Base-by-base conservation (phyloP, 169 alveolate genomes). In the Amoebophrya sp. region DNA sequence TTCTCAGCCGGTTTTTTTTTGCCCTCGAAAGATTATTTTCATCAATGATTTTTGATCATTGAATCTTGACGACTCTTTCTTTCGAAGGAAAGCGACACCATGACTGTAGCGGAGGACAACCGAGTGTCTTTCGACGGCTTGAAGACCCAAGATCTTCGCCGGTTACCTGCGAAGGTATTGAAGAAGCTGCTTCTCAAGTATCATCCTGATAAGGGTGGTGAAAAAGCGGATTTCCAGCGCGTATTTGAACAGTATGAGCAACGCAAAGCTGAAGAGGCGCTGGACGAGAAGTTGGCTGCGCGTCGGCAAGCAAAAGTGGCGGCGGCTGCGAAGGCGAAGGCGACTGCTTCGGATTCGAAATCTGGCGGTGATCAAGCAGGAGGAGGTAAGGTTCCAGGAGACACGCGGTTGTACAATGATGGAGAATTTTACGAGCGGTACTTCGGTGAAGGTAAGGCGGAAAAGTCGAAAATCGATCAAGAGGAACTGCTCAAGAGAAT, bases 201-300 rank as follows among this genome's bases (percentile, higher is more conserved):
- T 36, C 83, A 65, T 18, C 83, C 83, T 6, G 83, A 65, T 36
- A 65, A 65, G 83, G 83, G 83, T 36, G 83, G 83, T 10, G 83
- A 65, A 36, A 1, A 18, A 36, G 83, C 18, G 83, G 83, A 29
- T 6, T 65, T 65, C 83, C 83, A 65, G 26, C 83, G 83, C 2
- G 83, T 65, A 0, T 65, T 65, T 26, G 83, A 65, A 26, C 83
- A 65, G 83, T 65, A 65, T 36, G 12, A 6, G 83, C 83, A 0
- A 0, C 12, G n/a, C 10, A 65, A 65, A 18, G 2, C 18, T 29
- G 33, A 10, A 26, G 83, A 65, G n/a, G 83, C 18, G 26, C 33
- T 6, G 3, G 83, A 65, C 1, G 26, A 6, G 2, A 65, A 53
- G 76, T n/a, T n/a, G n/a, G n/a, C n/a, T n/a, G n/a, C n/a, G n/a